These are phyloP conservation scores for Trypanosoma mega DNA, from an alignment of 208 protist species.

Conservation along the genomic window DNA sequence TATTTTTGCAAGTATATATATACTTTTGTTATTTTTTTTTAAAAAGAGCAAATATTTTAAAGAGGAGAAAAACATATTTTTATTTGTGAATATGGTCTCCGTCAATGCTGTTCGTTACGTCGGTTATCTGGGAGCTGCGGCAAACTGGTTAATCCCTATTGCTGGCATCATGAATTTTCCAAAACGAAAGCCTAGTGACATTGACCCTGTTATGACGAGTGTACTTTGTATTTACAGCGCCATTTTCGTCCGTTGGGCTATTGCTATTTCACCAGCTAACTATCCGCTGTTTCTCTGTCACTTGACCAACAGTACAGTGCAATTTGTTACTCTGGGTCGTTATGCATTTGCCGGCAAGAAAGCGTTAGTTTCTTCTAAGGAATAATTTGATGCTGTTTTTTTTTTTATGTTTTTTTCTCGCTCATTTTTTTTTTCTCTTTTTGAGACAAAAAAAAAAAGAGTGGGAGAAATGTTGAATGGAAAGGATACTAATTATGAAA, in stretches of 20 bases:
- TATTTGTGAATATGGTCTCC: conserved; percentile 58
- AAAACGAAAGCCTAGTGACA: conserved; percentile 69
- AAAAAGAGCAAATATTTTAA: background rate
- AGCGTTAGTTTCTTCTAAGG: background rate
- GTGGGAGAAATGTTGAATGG: too few species aligned
- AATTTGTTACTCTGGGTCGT: conserved; percentile 56
- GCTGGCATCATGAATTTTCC: conserved; percentile 85
- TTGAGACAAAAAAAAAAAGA: background rate
- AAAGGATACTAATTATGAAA: background rate
- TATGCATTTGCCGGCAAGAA: conserved; percentile 29
- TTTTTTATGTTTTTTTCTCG: background rate
- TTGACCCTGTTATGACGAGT: conserved; percentile 81
- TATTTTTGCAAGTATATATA: too few species aligned
- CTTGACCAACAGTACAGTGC: conserved; percentile 75
- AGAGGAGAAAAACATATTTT: background rate
- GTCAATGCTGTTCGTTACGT: conserved; percentile 63
- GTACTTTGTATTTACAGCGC: conserved; percentile 76
- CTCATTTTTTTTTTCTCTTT: conserved; percentile 15
- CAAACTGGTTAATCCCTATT: conserved; percentile 91
- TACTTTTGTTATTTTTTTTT: conserved; percentile 3
- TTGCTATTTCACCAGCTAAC: conserved; percentile 84
- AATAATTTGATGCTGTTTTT: conserved; percentile 7
- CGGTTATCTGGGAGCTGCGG: conserved; percentile 79
- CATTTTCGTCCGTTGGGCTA: conserved; percentile 83
- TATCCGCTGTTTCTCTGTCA: conserved; percentile 88